phyloP scores from a whole-genome alignment of 106 monocot species.

The Alisma plantagoaquatica region DNA sequence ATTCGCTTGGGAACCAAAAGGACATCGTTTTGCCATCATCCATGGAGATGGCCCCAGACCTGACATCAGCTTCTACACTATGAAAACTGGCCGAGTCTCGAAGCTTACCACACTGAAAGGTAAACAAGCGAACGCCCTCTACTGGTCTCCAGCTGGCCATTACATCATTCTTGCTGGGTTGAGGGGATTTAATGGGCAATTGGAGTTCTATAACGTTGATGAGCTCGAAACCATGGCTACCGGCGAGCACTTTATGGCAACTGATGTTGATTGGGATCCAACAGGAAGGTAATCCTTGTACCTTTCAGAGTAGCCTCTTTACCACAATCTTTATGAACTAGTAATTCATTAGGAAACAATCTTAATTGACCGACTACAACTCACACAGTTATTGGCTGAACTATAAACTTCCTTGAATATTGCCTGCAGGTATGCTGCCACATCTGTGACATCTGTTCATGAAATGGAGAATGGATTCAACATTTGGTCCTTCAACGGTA shows the following conservation, averaged over 20 bases:
- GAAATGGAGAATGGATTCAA: conserved; percentile 98
- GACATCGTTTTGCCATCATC: conserved; percentile 83
- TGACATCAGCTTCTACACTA: conserved; percentile 82
- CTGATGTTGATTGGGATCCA: conserved; percentile 92
- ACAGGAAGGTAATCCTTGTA: conserved; percentile 55
- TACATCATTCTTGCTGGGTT: conserved; percentile 79
- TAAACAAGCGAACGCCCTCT: conserved; percentile 88
- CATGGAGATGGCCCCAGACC: conserved; percentile 80
- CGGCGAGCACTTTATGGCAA: conserved; percentile 92
- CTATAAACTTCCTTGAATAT: not conserved
- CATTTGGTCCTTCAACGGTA: conserved; percentile 89
- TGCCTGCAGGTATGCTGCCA: conserved; percentile 58
- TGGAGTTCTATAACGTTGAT: conserved; percentile 94
- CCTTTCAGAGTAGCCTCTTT: not conserved
- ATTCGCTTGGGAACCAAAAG: conserved; percentile 96
- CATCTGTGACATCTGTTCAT: conserved; percentile 78
- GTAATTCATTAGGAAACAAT: too few relatives aligned
- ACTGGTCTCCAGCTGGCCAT: conserved; percentile 80
- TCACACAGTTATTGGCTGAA: too few relatives aligned
- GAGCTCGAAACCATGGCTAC: conserved; percentile 90
- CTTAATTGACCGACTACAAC: too few relatives aligned
- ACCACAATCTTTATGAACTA: not conserved
- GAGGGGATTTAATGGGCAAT: conserved; percentile 87
- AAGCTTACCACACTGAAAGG: conserved; percentile 86
- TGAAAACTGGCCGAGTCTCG: conserved; percentile 70